These are phyloP conservation scores for Plasmodium relictum DNA, from an alignment of 169 alveolate species.

Conservation along the genomic window DNA sequence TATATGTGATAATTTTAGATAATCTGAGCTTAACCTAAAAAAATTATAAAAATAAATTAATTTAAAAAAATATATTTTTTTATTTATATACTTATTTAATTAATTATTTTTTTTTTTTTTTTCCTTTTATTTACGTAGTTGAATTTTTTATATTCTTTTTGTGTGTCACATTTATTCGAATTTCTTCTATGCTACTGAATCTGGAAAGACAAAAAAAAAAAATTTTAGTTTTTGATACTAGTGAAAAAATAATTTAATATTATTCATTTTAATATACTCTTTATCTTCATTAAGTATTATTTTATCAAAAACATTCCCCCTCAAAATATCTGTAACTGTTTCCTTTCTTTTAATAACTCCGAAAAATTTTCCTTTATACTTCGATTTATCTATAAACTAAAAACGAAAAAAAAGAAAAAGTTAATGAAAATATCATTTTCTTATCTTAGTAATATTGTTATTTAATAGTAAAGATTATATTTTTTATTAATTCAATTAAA, in stretches of 20 bases:
- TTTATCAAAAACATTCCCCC: slow-evolving; percentile 36
- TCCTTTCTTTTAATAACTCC: slow-evolving; percentile 23
- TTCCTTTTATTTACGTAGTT: background rate
- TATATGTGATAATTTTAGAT: background rate
- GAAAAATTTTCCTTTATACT: slow-evolving; percentile 12
- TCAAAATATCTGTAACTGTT: slow-evolving; percentile 17
- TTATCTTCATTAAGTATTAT: slow-evolving; percentile 2
- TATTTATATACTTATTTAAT: background rate
- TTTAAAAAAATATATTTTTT: no score
- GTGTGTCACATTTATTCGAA: slow-evolving; percentile 1
- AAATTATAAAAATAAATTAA: background rate
- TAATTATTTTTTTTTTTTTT: background rate
- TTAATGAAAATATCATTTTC: background rate
- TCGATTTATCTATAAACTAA: slow-evolving; percentile 14
- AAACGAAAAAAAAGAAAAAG: background rate
- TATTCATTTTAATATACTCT: background rate
- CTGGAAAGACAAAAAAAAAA: background rate
- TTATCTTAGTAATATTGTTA: no score
- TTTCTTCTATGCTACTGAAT: background rate
- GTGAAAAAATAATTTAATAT: background rate
- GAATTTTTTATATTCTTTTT: background rate
- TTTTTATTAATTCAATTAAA: no score
- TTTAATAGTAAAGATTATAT: no score
- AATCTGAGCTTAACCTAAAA: background rate
- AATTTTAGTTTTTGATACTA: background rate